Evolutionary conservation across 2,329 filamentous ascomycete genomes (phyloP).

Genomic region (Trichoderma sp.): DNA sequence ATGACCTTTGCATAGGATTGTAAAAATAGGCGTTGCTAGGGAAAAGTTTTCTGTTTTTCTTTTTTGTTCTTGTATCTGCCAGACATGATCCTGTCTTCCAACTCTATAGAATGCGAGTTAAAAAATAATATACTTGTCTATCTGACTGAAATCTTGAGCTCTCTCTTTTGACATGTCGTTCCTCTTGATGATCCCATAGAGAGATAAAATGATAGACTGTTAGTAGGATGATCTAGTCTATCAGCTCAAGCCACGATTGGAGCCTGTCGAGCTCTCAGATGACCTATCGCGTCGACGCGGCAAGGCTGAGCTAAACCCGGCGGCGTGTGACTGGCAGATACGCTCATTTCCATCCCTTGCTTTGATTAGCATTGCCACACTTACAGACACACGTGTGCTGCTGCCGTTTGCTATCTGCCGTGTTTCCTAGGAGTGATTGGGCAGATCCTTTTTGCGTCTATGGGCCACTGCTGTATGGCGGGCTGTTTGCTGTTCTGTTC

Average conservation of each 20-base stretch:
- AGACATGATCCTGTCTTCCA: constrained; percentile 1
- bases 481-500: constrained; percentile 4
- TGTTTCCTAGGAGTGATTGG: constrained; percentile 1
- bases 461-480: neutral
- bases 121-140: constrained; percentile 7
- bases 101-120: constrained; percentile 14
- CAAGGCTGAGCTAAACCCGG: constrained; percentile 19
- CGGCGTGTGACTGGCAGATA: constrained; percentile 17
- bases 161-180: neutral
- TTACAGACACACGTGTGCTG: neutral
- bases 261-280: neutral
- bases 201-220: neutral
- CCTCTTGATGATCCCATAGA: neutral
- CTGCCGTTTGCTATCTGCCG: neutral
- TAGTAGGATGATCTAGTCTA: neutral
- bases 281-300: constrained; percentile 6
- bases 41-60: constrained; percentile 20
- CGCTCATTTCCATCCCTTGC: constrained; percentile 5
- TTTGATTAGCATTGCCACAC: constrained; percentile 7
- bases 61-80: neutral
- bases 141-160: neutral
- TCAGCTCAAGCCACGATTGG: neutral
- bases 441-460: neutral
- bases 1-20: constrained; percentile 24
- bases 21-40: constrained; percentile 25